Base-by-base conservation (phyloP, 2,329 filamentous ascomycete species). In the Fusarium sp. region DNA sequence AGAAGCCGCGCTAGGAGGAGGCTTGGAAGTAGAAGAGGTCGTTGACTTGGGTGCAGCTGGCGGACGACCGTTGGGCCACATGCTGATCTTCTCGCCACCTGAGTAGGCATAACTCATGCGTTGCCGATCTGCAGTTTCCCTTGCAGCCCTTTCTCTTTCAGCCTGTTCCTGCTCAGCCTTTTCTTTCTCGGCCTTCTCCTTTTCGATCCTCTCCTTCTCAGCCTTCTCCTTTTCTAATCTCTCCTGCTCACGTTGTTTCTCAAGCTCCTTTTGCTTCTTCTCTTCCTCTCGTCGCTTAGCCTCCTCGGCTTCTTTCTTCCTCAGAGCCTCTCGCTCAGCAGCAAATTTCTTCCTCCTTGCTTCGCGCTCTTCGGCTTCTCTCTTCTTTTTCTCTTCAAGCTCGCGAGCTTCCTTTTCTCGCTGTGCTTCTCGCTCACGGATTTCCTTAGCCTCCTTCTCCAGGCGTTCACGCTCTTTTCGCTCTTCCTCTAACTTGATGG, bases 61-160 rank as follows among this genome's bases (percentile, higher is more conserved):
- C 60, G 85, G 89, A 70, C 85, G 86, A 73, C 87, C 89, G 75
- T 87, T 89, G 9, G 91, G 90, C 87, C 91, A 93, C 73, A 90
- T 90, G 80, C 89, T 92, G 53, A 87, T 90, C 80, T 86, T 90
- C 80, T 93, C 91, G 54, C 91, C 91, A 35, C 89, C 86, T 59
- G 87, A 89, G 80, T 84, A 91, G 62, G 89, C 89, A 75, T 91
- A 91, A n/a, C 85, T 84, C 71, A 83, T 85, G 42, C 83, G 81
- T 67, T 84, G 83, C 67, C 86, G 83, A 46, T 55, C 30, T 5
- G 61, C 63, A 44, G 63, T 66, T 77, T 75, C 66, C 72, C 80
- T 41, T 68, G 72, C 78, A 11, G 77, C 78, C 61, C 80, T 78
- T 58, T 76, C 77, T 66, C 68, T 64, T 71, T 79, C 77, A 49